phyloP scores from a whole-genome alignment of 345 rosid species.

The Populus alba region DNA sequence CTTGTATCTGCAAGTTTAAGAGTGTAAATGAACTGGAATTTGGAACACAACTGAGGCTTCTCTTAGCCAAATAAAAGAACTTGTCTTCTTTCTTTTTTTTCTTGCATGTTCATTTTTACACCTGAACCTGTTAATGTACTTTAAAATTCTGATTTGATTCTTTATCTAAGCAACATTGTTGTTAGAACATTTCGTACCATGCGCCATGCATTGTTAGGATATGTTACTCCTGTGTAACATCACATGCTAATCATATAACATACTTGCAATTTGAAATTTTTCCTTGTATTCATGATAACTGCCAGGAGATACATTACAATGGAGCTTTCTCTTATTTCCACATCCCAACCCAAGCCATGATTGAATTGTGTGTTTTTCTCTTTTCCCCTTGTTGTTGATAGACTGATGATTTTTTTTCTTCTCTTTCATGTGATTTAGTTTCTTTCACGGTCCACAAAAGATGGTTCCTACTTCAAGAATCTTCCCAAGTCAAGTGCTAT shows the following conservation, averaged over 20 bases:
- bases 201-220: background rate
- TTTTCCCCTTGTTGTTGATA: background rate
- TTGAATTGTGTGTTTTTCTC: background rate
- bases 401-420: background rate
- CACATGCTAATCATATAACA: background rate
- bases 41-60: background rate
- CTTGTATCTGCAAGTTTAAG: background rate
- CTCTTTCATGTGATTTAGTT: conserved; percentile 30
- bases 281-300: background rate
- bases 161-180: background rate
- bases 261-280: background rate
- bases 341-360: background rate
- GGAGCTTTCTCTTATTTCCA: background rate
- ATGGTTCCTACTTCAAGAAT: conserved; percentile 71
- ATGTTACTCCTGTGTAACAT: background rate
- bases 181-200: background rate
- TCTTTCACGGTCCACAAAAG: conserved; percentile 61
- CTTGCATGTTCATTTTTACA: background rate
- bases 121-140: background rate
- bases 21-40: background rate
- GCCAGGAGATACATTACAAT: background rate
- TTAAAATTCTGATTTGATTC: background rate
- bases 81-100: background rate
- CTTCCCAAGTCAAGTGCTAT: conserved; percentile 81
- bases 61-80: background rate